Base-by-base conservation (phyloP, 2,329 filamentous ascomycete species). In the Teratosphaeriaceae sp. region DNA sequence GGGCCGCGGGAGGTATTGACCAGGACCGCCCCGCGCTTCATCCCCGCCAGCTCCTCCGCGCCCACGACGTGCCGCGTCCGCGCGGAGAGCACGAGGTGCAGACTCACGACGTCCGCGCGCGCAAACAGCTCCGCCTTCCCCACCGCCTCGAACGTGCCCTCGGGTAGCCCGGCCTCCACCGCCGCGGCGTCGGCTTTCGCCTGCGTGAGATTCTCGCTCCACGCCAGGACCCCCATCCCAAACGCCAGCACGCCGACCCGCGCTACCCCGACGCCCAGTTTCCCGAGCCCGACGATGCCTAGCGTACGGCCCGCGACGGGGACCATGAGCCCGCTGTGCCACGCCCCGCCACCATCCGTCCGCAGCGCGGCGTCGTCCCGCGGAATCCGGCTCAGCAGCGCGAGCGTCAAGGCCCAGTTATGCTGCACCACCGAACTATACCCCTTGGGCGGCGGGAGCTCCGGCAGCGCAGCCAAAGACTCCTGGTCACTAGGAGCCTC, bases 141-240 rank as follows among this genome's bases (percentile, higher is more conserved):
- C 2, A 88, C 82, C 0, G 74, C 83, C 52, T 68, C 71, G 64
- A 92, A 88, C 0, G 76, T 81, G 60, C 79, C 82, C 42, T 72
- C 70, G 0, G 76, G 72, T n/a, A 94, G 53, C 0, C 85, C 86
- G 2, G 73, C 70, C 1, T 71, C 71, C 34, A 60, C 62, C 0
- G 85, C 86, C 51, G 77, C 74, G 52, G 76, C 75, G 55, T 94
- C 85, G 1, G 87, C 87, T 33, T 70, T 75, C 39, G 82, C 79
- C 62, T 92, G 85, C 7, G 84, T 88, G 48, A 94, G 62, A 53
- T 84, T 88, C 31, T 74, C 66, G 56, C 85, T 90, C 88, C 88
- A 94, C 5, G 83, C 82, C 1, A 88, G 59, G 3, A 92, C 68
- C 13, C 71, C 73, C 85, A 94, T 90, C 12, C 82, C 84, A 54